These are phyloP conservation scores for Oxyria digyna DNA, from an alignment of 148 eudicot genomes.

Conservation along the genomic window DNA sequence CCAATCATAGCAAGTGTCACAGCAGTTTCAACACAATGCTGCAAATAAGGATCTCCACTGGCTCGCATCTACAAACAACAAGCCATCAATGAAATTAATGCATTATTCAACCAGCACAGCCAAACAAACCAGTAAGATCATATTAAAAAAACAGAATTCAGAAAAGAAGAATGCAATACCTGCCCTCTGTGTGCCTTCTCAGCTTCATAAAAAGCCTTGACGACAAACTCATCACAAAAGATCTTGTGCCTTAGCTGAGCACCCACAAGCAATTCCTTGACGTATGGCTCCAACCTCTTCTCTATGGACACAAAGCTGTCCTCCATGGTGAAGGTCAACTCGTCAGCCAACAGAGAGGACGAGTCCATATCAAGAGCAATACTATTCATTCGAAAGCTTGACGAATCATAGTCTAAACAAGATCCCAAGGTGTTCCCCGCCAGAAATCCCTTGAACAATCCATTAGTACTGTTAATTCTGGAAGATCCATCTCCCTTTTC, in stretches of 20 bases:
- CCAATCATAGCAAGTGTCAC: slow-evolving; percentile 70
- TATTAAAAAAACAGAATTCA: neutral
- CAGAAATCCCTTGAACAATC: slow-evolving; percentile 44
- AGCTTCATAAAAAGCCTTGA: slow-evolving; percentile 83
- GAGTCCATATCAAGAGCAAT: slow-evolving; percentile 17
- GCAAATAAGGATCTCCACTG: slow-evolving; percentile 88
- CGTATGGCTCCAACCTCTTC: slow-evolving; percentile 19
- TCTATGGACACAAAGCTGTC: slow-evolving; percentile 26
- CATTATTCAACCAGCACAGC: neutral
- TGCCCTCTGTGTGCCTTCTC: slow-evolving; percentile 96
- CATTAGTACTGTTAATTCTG: slow-evolving; percentile 22
- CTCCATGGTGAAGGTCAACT: slow-evolving; percentile 69
- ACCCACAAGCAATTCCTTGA: slow-evolving; percentile 42
- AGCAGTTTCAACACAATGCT: slow-evolving; percentile 93
- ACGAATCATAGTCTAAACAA: slow-evolving; percentile 50
- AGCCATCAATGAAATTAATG: neutral
- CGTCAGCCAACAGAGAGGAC: slow-evolving; percentile 24
- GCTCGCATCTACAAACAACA: slow-evolving; percentile 44
- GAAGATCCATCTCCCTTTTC: slow-evolving; percentile 24
- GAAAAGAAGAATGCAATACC: slow-evolving; percentile 23
- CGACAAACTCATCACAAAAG: slow-evolving; percentile 55
- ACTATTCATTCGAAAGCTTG: slow-evolving; percentile 20
- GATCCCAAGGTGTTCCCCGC: slow-evolving; percentile 43
- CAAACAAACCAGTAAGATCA: neutral
- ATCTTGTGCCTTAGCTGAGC: slow-evolving; percentile 63